Conservation (phyloP, 2,329 filamentous ascomycete species). For the Colletotrichum musae region DNA sequence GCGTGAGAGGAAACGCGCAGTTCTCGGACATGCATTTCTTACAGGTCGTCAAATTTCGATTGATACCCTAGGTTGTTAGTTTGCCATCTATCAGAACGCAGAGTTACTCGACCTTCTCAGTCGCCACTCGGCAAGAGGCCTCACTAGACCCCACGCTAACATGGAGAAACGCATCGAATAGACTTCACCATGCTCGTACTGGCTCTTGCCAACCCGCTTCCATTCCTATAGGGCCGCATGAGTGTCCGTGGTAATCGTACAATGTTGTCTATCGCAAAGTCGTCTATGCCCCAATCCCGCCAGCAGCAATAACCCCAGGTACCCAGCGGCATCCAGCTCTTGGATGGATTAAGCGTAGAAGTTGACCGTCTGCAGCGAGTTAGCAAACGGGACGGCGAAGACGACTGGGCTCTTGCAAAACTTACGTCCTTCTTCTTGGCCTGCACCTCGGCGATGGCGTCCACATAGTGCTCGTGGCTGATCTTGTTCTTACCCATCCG, state of each 20-base stretch:
- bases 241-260: constrained; percentile 41
- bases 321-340: constrained; percentile 27
- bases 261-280: constrained; percentile 41
- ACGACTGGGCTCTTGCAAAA: constrained; percentile 39
- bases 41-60: neutral
- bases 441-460: constrained; percentile 96
- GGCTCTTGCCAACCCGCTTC: constrained; percentile 30
- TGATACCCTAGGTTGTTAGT: neutral
- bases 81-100: neutral
- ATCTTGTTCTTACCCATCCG: constrained; percentile 96
- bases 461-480: constrained; percentile 97
- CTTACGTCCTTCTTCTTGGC: constrained; percentile 92
- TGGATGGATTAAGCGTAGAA: constrained; percentile 62
- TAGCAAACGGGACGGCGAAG: constrained; percentile 41
- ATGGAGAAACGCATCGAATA: neutral
- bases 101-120: neutral
- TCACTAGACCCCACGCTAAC: neutral
- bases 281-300: constrained; percentile 40
- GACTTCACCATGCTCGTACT: neutral
- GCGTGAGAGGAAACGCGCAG: neutral
- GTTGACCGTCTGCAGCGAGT: constrained; percentile 66
- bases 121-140: constrained; percentile 40
- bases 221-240: constrained; percentile 40
- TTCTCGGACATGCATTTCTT: neutral
- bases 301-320: constrained; percentile 37